These are phyloP conservation scores for Staphylotrichum longicolle DNA, from an alignment of 495 filamentous ascomycete genomes.

Conservation along the genomic window DNA sequence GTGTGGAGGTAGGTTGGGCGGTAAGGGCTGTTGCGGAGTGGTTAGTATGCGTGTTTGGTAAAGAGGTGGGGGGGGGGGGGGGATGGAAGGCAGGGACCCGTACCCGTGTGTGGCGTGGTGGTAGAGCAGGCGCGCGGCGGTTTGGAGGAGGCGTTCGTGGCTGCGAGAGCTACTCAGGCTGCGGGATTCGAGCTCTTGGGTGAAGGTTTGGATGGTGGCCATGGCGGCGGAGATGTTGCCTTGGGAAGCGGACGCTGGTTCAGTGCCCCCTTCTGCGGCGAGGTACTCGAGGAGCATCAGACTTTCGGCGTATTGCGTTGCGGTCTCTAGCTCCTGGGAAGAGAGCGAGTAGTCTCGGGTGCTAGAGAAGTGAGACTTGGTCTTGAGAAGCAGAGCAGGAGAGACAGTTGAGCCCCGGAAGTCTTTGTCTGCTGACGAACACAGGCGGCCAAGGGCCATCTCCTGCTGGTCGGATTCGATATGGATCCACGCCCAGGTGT, in stretches of 20 bases:
- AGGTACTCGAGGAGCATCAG: constrained; percentile 66
- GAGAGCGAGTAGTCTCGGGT: constrained; percentile 57
- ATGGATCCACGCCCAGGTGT: constrained; percentile 69
- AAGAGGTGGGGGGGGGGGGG: background rate
- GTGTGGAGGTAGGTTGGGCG: constrained; percentile 61
- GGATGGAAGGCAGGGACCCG: constrained; percentile 12
- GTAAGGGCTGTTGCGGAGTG: constrained; percentile 46
- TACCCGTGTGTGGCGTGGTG: constrained; percentile 59
- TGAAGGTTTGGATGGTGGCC: constrained; percentile 38
- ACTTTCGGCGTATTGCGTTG: constrained; percentile 57
- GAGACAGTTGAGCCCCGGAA: constrained; percentile 23
- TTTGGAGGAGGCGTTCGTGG: constrained; percentile 64
- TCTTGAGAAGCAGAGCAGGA: constrained; percentile 52
- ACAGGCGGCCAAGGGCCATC: constrained; percentile 31
- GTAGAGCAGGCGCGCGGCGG: constrained; percentile 63
- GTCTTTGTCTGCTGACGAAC: constrained; percentile 30
- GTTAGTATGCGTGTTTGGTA: constrained; percentile 1
- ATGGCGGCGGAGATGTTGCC: constrained; percentile 54
- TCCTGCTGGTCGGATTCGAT: constrained; percentile 48
- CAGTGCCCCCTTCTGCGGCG: constrained; percentile 34
- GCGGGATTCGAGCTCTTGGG: constrained; percentile 46
- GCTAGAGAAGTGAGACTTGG: constrained; percentile 55
- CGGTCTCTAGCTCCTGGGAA: constrained; percentile 41
- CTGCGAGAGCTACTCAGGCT: constrained; percentile 47
- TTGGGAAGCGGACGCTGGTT: constrained; percentile 38